A percentile compares a stretch with the other conserved stretches of the same genome.
phyloP scores from a whole-genome alignment of 1,139 yeast species.

The Pichia sp. region DNA sequence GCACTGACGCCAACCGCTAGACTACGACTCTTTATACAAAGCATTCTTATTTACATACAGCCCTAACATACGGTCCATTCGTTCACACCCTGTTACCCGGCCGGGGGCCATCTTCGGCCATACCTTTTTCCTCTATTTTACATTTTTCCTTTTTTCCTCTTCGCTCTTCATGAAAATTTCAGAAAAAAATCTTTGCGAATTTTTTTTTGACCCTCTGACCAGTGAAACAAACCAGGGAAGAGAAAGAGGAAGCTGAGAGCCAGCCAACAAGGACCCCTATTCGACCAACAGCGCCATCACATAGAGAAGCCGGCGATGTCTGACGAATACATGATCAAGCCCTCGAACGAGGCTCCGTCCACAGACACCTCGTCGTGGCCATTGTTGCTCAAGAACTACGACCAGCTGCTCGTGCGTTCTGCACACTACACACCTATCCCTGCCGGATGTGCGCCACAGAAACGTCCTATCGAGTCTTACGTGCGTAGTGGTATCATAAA shows the following conservation, averaged over 20 bases:
- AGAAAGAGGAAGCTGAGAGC: background rate
- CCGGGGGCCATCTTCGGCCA: too few relatives aligned
- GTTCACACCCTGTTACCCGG: background rate
- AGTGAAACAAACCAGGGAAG: background rate
- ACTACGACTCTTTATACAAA: background rate
- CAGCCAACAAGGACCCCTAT: too few relatives aligned
- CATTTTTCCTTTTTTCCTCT: background rate
- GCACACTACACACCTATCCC: conserved; percentile 98
- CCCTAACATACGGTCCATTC: background rate
- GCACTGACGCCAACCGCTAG: background rate
- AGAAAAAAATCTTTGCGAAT: background rate
- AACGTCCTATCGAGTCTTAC: conserved; percentile 87
- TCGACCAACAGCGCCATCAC: background rate
- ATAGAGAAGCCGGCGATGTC: conserved; percentile 18
- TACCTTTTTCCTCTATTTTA: background rate
- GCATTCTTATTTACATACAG: background rate
- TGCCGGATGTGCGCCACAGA: conserved; percentile 88
- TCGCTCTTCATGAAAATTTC: conserved; percentile 4
- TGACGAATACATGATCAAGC: conserved; percentile 64
- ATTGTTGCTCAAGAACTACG: conserved; percentile 84
- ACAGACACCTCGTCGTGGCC: conserved; percentile 96
- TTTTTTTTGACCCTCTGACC: background rate
- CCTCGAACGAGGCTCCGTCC: conserved; percentile 74
- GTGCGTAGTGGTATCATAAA: conserved; percentile 93
- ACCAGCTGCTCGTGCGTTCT: conserved; percentile 87